These are phyloP conservation scores for Daedaleopsis nitida DNA, from an alignment of 768 basidiomycete species.

Conservation along the genomic window DNA sequence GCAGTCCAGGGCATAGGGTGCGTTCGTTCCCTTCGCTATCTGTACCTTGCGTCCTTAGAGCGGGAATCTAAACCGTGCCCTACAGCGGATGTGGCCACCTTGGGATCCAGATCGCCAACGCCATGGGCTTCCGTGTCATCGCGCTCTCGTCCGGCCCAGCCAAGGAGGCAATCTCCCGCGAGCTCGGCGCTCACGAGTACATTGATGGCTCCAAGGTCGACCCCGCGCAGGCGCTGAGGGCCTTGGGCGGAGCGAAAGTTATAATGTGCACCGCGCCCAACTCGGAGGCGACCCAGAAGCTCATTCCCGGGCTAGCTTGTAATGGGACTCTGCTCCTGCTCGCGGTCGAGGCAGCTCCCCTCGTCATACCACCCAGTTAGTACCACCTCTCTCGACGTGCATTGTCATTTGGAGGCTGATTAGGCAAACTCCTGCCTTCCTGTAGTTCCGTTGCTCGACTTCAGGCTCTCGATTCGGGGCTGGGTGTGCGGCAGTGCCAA, in stretches of 20 bases:
- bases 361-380: constrained; percentile 21
- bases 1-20: constrained; percentile 41
- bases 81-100: constrained; percentile 36
- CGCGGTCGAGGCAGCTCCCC: constrained; percentile 17
- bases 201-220: constrained; percentile 34
- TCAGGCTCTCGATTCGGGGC: constrained; percentile 28
- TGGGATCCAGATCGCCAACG: constrained; percentile 35
- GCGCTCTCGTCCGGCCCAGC: constrained; percentile 34
- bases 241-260: constrained; percentile 42
- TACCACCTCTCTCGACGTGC: neutral
- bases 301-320: constrained; percentile 24
- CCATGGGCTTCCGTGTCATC: constrained; percentile 39
- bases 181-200: constrained; percentile 42
- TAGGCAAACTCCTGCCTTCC: neutral
- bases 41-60: neutral
- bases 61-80: neutral
- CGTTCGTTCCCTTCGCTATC: neutral
- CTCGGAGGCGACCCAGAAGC: constrained; percentile 15
- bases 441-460: constrained; percentile 18
- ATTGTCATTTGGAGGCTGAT: neutral
- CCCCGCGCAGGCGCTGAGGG: constrained; percentile 33
- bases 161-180: constrained; percentile 36
- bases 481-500: constrained; percentile 23
- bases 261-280: constrained; percentile 38
- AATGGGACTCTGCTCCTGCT: constrained; percentile 27